phyloP scores from a whole-genome alignment of 306 rosid genomes.

The Canavalia ensiformis region DNA sequence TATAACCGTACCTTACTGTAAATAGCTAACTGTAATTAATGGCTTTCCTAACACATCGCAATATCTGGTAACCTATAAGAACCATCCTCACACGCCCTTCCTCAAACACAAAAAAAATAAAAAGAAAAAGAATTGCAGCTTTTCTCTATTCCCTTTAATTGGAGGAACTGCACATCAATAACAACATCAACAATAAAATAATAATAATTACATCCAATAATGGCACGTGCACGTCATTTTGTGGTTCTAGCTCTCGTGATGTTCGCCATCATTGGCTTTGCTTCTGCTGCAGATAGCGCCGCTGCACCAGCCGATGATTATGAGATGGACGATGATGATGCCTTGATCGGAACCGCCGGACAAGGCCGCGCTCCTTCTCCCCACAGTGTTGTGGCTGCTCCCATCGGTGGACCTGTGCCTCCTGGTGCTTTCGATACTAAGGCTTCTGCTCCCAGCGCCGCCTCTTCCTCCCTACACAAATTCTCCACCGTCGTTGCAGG shows the following conservation, averaged over 20 bases:
- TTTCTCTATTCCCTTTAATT: neutral
- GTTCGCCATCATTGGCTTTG: slow-evolving; percentile 56
- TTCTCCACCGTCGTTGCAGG: slow-evolving; percentile 50
- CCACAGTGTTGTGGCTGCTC: slow-evolving; percentile 38
- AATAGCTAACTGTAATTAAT: neutral
- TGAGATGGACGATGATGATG: neutral
- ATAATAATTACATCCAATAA: slow-evolving; percentile 5
- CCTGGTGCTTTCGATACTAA: slow-evolving; percentile 33
- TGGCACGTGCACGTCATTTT: slow-evolving; percentile 67
- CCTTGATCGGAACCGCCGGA: neutral
- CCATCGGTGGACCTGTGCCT: slow-evolving; percentile 66
- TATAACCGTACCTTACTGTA: neutral
- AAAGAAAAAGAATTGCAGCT: neutral
- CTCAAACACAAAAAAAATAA: neutral
- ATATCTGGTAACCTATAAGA: neutral
- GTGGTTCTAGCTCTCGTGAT: slow-evolving; percentile 53
- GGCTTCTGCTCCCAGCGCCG: neutral
- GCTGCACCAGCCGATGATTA: slow-evolving; percentile 30
- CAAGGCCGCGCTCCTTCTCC: neutral
- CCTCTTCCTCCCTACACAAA: slow-evolving; percentile 24
- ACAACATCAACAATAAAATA: neutral
- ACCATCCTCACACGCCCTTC: neutral
- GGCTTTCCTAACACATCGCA: slow-evolving; percentile 16
- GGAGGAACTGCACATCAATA: neutral
- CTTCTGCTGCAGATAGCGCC: slow-evolving; percentile 25